Base-by-base conservation (phyloP, 2,329 filamentous ascomycete genomes). In the Piedraia hortae region DNA sequence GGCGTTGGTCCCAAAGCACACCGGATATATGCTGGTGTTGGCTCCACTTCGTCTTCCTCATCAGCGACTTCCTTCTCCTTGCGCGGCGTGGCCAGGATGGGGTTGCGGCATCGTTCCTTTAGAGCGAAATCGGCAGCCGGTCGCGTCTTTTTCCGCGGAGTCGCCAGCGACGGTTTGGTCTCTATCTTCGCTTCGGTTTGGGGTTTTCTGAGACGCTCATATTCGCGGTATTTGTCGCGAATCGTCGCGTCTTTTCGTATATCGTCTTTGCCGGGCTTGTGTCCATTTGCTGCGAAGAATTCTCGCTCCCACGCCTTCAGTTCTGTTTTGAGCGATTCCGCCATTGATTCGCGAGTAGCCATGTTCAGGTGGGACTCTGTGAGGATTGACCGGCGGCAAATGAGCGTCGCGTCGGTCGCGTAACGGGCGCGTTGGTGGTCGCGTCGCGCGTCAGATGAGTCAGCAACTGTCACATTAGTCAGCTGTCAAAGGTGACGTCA, bases 181-280 rank as follows among this genome's bases (percentile, higher is more conserved):
- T 46, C 12, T 9, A 17, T 14, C 8, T 19, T 20, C 62, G 7
- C n/a, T n/a, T n/a, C n/a, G n/a, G n/a, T n/a, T n/a, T n/a, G n/a
- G 8, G 51, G 34, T 63, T 56, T 30, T 67, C 58, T 22, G 12
- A 68, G 40, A 31, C 56, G 64, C 40, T 67, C 65, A 44, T 78
- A 80, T 29, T 71, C 57, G 39, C 71, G 75, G 45, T 82, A 82
- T 38, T 77, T 78, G 20, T 52, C 53, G 16, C 65, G 67, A 35
- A 80, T 77, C 0, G 58, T 56, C 4, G 59, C 54, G 34, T 74
- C 64, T 23, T 56, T 54, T 46, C 75, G 78, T 50, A 82, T 78
- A 36, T 77, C 71, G n/a, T 64, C 59, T 26, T 70, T 58, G 21
- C 56, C 51, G 3, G 73, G 67, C 48, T 77, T 80, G 30, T 54